Percentiles rank a stretch among this genome's conserved stretches.
phyloP scores from a whole-genome alignment of 768 basidiomycete genomes.

The Boletus edulis region DNA sequence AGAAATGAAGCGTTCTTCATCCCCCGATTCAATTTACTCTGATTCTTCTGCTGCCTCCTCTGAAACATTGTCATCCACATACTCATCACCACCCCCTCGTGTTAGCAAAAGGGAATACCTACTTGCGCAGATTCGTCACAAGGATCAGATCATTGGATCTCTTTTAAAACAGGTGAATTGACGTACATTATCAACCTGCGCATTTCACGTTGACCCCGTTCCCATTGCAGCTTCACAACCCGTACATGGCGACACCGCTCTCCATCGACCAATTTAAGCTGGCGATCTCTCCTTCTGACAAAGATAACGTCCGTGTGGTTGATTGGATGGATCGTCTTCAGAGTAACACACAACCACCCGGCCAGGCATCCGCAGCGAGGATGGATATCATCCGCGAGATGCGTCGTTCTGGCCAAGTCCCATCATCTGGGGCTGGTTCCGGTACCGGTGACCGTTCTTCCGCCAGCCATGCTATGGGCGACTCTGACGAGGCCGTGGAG shows the following conservation, averaged over 20 bases:
- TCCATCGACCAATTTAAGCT: conserved; percentile 76
- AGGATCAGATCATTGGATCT: conserved; percentile 83
- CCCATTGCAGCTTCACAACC: conserved; percentile 55
- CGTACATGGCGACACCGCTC: conserved; percentile 75
- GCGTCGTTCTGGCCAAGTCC: conserved; percentile 26
- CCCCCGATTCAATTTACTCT: conserved; percentile 16
- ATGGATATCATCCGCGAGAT: conserved; percentile 30
- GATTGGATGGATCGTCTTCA: conserved; percentile 75
- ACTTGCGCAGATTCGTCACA: conserved; percentile 82
- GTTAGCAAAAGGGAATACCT: conserved; percentile 83
- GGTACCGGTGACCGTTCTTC: background rate
- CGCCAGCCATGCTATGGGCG: conserved; percentile 11
- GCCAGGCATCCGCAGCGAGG: conserved; percentile 35
- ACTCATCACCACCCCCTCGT: conserved; percentile 27
- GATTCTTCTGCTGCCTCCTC: conserved; percentile 31
- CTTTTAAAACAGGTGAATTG: conserved; percentile 72
- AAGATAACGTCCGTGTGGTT: conserved; percentile 63
- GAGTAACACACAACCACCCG: conserved; percentile 51
- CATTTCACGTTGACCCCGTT: background rate
- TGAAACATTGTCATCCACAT: conserved; percentile 37
- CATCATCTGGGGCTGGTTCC: background rate
- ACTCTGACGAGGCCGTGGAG: conserved; percentile 40
- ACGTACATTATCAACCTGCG: background rate
- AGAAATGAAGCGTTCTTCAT: conserved; percentile 19
- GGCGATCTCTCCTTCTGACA: conserved; percentile 75